Evolutionary conservation across 345 rosid species (phyloP), one percentile per base, ranked within the genome.

Genomic region (Pugionium dolabratum): DNA sequence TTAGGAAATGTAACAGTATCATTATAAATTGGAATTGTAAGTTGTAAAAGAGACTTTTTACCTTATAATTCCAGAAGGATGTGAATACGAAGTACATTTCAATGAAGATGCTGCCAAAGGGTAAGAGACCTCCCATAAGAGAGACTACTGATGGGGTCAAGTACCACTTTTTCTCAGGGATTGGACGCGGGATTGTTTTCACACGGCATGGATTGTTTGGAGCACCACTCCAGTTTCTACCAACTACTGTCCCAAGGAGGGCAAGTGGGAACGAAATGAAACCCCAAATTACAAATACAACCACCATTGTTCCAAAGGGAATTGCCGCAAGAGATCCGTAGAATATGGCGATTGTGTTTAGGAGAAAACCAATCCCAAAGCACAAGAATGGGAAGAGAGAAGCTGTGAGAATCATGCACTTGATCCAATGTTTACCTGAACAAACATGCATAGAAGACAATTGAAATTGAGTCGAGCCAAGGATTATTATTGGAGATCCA

Each of bases 21-120:
- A n/a, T 18, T 18, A 18, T 18, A 18, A 18, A 10, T 0, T 42
- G 58, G 18, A 34, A 5, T 4, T 33, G 46, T 32, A 35, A 28
- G 53, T 51, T 44, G 10, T 53, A 18, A 18, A 45, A 56, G 48
- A 51, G 33, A 36, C 9, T 26, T 18, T 49, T 80, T 73, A 91
- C 98, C 98, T 91, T 91, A 89, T 91, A 91, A 75, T 91, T 91
- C 98, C 98, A 91, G 79, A 91, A 91, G 54, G 96, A 92, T 9
- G 96, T 88, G 81, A 92, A 92, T 65, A 89, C 92, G 64, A 91
- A 91, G 73, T 89, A 91, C 95, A 89, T 89, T 76, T 89, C 96
- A 54, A 92, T 92, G 80, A 92, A 89, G 65, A 92, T 92, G 85
- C 98, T 91, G 68, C 98, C 98, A 72, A 91, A 91, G 26, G 98